Percentiles rank a stretch among this genome's conserved stretches.
These are phyloP conservation scores for Boletellus ananas DNA, from an alignment of 768 basidiomycete species.

Conservation along the genomic window DNA sequence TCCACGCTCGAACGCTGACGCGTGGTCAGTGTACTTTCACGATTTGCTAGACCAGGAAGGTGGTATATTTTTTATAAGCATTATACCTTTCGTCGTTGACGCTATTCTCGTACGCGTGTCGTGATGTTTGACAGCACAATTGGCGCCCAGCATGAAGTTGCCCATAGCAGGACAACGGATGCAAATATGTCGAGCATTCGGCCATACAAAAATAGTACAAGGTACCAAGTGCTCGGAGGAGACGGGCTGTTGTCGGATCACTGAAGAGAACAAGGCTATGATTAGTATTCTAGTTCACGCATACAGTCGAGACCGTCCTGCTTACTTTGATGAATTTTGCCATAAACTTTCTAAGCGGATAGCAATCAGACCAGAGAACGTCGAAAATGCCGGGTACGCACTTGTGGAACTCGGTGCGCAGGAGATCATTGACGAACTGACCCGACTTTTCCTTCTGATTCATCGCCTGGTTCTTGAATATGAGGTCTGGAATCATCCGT, in stretches of 20 bases:
- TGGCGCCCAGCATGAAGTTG: too few species aligned
- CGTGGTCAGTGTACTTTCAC: too few species aligned
- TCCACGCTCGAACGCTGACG: too few species aligned
- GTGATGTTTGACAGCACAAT: too few species aligned
- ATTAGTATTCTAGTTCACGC: not conserved
- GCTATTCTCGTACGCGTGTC: too few species aligned
- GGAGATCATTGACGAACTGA: constrained; percentile 92
- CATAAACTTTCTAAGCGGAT: constrained; percentile 75
- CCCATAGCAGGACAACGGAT: too few species aligned
- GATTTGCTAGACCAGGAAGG: too few species aligned
- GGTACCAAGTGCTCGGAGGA: not conserved
- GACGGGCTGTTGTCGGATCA: constrained; percentile 1
- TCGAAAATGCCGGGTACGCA: constrained; percentile 37
- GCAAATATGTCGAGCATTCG: not conserved
- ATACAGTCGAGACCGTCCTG: not conserved
- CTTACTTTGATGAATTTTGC: constrained; percentile 82
- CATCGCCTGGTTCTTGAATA: constrained; percentile 98
- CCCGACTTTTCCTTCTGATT: constrained; percentile 58
- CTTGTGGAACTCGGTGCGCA: constrained; percentile 94
- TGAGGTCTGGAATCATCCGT: constrained; percentile 58
- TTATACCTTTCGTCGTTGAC: too few species aligned
- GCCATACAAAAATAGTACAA: not conserved
- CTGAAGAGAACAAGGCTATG: not conserved
- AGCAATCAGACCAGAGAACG: constrained; percentile 9
- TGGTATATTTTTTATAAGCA: too few species aligned